Conservation (phyloP, 768 basidiomycete species). For the Crucibulum laeve region DNA sequence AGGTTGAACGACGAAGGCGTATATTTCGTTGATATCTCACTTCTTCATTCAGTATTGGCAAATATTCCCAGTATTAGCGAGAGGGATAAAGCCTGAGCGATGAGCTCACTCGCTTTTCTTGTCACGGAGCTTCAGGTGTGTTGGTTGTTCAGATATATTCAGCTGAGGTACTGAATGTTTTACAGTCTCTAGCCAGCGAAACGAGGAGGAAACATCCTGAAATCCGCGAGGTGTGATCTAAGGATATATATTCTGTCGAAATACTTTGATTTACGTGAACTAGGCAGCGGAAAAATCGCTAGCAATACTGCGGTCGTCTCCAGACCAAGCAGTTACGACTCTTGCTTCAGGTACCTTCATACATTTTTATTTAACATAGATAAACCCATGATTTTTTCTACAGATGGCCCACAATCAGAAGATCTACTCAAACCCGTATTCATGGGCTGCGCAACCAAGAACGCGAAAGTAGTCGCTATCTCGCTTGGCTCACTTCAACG, state of each 20-base stretch:
- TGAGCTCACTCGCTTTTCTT: conserved; percentile 17
- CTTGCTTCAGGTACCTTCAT: conserved; percentile 63
- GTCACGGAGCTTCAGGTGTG: conserved; percentile 10
- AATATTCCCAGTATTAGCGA: too few species aligned
- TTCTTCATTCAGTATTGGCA: too few species aligned
- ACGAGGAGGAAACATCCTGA: conserved; percentile 87
- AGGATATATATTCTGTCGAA: conserved; percentile 13
- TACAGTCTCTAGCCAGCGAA: conserved; percentile 81
- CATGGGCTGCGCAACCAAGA: conserved; percentile 91
- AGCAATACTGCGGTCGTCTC: conserved; percentile 73
- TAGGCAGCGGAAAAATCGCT: conserved; percentile 88
- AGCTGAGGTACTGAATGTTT: neutral
- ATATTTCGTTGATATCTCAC: too few species aligned
- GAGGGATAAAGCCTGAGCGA: conserved; percentile 1
- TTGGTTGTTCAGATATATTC: neutral
- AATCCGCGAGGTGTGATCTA: conserved; percentile 75
- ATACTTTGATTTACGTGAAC: conserved; percentile 2
- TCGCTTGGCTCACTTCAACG: conserved; percentile 89
- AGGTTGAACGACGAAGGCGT: too few species aligned
- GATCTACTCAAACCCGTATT: conserved; percentile 84
- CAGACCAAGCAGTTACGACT: conserved; percentile 70
- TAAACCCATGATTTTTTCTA: neutral
- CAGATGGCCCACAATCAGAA: conserved; percentile 77
- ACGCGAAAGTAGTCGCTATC: conserved; percentile 91
- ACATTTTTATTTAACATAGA: conserved; percentile 1